These are phyloP conservation scores for Dioszegia aurantiaca DNA, from an alignment of 768 basidiomycete genomes.

Conservation along the genomic window DNA sequence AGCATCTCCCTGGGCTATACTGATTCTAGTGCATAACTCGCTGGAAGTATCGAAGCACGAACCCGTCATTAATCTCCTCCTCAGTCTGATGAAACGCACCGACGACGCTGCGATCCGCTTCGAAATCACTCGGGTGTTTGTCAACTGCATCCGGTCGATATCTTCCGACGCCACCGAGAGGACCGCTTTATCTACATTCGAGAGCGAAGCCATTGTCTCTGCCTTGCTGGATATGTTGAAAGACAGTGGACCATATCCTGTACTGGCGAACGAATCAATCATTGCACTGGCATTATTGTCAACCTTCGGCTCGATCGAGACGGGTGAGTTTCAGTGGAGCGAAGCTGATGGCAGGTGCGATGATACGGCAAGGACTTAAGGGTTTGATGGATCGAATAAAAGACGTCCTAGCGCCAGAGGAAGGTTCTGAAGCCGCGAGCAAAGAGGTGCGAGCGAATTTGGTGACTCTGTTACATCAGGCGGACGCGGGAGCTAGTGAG, in stretches of 20 bases:
- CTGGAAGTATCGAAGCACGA: slow-evolving; percentile 58
- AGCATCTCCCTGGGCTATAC: slow-evolving; percentile 14
- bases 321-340: neutral
- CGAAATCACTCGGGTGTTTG: slow-evolving; percentile 83
- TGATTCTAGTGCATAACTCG: slow-evolving; percentile 27
- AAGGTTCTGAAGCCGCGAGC: slow-evolving; percentile 4
- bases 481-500: neutral
- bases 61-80: slow-evolving; percentile 61
- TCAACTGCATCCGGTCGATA: slow-evolving; percentile 76
- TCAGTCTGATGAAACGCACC: slow-evolving; percentile 72
- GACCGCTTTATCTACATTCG: slow-evolving; percentile 58
- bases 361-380: neutral
- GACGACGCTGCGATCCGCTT: slow-evolving; percentile 79
- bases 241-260: slow-evolving; percentile 73
- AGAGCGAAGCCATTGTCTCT: slow-evolving; percentile 59
- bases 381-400: neutral
- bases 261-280: slow-evolving; percentile 84
- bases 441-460: slow-evolving; percentile 5
- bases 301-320: slow-evolving; percentile 37
- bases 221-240: slow-evolving; percentile 70
- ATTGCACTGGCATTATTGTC: slow-evolving; percentile 76
- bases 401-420: slow-evolving; percentile 5
- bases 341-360: neutral
- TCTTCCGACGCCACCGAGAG: slow-evolving; percentile 56
- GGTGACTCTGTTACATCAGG: slow-evolving; percentile 4